Evolutionary conservation across 2,329 filamentous ascomycete genomes (phyloP).

Genomic region (Lasiodiplodia theobromae): DNA sequence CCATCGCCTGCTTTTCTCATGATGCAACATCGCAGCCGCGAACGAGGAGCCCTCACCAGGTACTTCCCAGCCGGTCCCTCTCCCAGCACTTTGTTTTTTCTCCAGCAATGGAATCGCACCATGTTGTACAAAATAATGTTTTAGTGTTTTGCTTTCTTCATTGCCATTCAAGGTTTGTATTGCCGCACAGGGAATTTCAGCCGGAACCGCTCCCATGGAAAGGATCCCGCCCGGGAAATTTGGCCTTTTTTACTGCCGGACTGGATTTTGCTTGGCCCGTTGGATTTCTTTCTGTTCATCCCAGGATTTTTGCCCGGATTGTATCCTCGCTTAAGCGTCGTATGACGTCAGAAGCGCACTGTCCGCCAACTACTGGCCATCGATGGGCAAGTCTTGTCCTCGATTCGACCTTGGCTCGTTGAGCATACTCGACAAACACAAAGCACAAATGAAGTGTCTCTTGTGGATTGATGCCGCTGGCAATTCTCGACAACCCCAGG

Average conservation of each 20-base stretch:
- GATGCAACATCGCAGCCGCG: constrained; percentile 53
- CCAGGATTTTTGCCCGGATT: constrained; percentile 24
- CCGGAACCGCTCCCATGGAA: constrained; percentile 10
- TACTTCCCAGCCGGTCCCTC: constrained; percentile 49
- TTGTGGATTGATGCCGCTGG: constrained; percentile 7
- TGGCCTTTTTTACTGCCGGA: constrained; percentile 9
- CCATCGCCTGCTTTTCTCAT: constrained; percentile 46
- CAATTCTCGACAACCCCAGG: constrained; percentile 2
- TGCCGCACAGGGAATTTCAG: constrained; percentile 28
- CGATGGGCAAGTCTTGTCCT: neutral
- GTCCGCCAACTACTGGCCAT: constrained; percentile 8
- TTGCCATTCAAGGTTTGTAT: constrained; percentile 31
- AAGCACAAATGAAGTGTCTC: constrained; percentile 1
- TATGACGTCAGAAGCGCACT: constrained; percentile 25
- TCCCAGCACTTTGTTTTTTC: constrained; percentile 35
- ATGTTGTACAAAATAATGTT: constrained; percentile 33
- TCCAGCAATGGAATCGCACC: constrained; percentile 34
- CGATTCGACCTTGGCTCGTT: constrained; percentile 12
- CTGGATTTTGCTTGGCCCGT: constrained; percentile 12
- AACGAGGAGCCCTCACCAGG: constrained; percentile 48
- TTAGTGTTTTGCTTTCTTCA: constrained; percentile 31
- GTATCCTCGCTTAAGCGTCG: constrained; percentile 28
- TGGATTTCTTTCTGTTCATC: constrained; percentile 9
- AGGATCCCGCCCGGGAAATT: neutral
- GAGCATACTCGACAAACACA: constrained; percentile 10